phyloP scores from a whole-genome alignment of 2,329 filamentous ascomycete genomes.

The Paraconiothyrium sp. region DNA sequence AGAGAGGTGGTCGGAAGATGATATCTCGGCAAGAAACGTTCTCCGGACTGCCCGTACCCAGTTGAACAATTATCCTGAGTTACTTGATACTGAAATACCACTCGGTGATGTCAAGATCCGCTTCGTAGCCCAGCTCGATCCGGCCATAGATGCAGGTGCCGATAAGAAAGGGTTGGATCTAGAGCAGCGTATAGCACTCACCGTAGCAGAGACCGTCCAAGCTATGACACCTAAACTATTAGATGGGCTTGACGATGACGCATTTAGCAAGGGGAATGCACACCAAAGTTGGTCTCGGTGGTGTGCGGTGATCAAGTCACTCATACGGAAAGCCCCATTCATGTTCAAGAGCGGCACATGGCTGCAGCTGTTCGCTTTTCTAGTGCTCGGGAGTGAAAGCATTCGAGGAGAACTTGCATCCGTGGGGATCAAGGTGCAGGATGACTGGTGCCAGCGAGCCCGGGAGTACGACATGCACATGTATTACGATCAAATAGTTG shows the following conservation, averaged over 20 bases:
- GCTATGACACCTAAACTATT: constrained; percentile 6
- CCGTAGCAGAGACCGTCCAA: constrained; percentile 9
- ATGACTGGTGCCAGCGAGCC: constrained; percentile 16
- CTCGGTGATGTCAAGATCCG: constrained; percentile 12
- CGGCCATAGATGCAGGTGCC: neutral
- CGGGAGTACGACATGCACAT: constrained; percentile 21
- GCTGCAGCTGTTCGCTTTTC: constrained; percentile 19
- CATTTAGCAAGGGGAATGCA: constrained; percentile 11
- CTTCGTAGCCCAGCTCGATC: constrained; percentile 17
- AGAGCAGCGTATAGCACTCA: neutral
- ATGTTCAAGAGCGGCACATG: constrained; percentile 20
- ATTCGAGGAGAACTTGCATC: constrained; percentile 3
- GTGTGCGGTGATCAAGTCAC: neutral
- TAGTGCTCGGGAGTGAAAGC: constrained; percentile 13
- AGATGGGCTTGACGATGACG: constrained; percentile 5
- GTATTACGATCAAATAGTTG: constrained; percentile 20
- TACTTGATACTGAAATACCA: neutral
- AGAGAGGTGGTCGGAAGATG: neutral
- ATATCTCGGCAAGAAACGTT: constrained; percentile 5
- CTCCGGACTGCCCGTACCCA: constrained; percentile 6
- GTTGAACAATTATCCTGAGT: neutral
- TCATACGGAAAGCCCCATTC: constrained; percentile 17
- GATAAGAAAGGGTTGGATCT: neutral
- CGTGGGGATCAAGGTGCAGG: constrained; percentile 17
- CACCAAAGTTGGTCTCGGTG: constrained; percentile 7